A percentile compares a stretch with the other conserved stretches of the same genome.
Evolutionary conservation across 75 land plant genomes (phyloP).

Genomic region (Selaginella moellendorffii): DNA sequence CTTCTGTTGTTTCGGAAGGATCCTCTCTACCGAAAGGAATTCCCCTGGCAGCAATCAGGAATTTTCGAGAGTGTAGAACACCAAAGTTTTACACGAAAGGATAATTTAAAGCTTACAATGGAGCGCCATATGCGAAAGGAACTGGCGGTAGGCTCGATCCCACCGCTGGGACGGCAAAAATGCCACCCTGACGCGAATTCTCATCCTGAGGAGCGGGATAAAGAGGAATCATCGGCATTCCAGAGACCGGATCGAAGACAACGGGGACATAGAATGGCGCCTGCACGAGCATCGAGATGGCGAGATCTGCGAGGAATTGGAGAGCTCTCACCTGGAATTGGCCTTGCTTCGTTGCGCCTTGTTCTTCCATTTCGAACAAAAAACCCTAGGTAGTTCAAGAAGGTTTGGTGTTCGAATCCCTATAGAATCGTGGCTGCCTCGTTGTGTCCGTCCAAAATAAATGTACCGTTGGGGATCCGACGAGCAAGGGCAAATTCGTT

Average conservation of each 20-base stretch:
- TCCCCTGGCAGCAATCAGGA: too few species aligned
- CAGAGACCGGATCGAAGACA: background rate
- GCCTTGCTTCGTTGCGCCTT: too few species aligned
- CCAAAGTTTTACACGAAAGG: background rate
- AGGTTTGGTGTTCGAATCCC: too few species aligned
- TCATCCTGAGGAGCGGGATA: background rate
- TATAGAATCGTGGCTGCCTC: too few species aligned
- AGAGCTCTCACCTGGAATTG: too few species aligned
- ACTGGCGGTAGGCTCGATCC: slow-evolving; percentile 2
- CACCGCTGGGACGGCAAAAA: slow-evolving; percentile 16
- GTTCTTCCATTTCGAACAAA: too few species aligned
- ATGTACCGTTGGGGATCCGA: background rate
- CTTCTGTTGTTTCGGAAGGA: background rate
- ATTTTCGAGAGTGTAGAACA: too few species aligned
- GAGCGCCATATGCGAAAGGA: slow-evolving; percentile 12
- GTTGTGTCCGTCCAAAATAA: too few species aligned
- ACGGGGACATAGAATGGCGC: background rate
- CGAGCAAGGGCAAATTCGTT: background rate
- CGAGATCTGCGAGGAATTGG: too few species aligned
- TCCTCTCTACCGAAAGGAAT: background rate
- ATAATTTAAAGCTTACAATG: slow-evolving; percentile 8
- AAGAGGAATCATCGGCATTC: background rate
- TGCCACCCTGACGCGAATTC: slow-evolving; percentile 4
- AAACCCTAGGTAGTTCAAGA: too few species aligned
- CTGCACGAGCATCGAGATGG: background rate